Conservation (phyloP, 805 yeast species). For the Saccharomycopsis vini region DNA sequence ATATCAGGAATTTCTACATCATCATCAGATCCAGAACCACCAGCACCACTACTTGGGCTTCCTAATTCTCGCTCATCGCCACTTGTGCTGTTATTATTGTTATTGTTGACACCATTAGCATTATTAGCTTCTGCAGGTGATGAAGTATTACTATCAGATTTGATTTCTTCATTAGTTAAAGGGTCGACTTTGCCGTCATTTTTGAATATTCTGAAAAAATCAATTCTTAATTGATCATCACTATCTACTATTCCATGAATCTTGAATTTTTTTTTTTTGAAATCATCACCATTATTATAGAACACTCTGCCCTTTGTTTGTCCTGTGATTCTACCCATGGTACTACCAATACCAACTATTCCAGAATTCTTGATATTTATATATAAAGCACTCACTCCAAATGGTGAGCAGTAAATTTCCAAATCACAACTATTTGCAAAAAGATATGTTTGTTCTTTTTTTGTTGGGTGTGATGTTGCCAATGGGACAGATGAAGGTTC, state of each 20-base stretch:
- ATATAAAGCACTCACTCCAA: conserved; percentile 44
- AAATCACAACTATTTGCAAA: conserved; percentile 43
- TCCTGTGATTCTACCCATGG: conserved; percentile 50
- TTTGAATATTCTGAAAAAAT: conserved; percentile 38
- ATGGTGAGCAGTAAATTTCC: conserved; percentile 49
- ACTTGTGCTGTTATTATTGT: neutral
- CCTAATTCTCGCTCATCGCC: neutral
- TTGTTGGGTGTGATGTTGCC: conserved; percentile 12
- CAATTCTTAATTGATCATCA: conserved; percentile 38
- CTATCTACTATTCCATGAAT: conserved; percentile 41
- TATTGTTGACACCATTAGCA: neutral
- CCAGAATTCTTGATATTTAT: conserved; percentile 40
- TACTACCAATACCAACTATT: conserved; percentile 45
- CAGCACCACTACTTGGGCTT: neutral
- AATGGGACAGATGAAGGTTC: conserved; percentile 9
- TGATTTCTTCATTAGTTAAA: conserved; percentile 12
- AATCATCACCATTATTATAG: conserved; percentile 39
- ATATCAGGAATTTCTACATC: conserved; percentile 36
- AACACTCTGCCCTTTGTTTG: conserved; percentile 39
- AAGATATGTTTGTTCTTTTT: conserved; percentile 26
- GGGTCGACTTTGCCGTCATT: conserved; percentile 13
- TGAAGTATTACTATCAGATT: conserved; percentile 1
- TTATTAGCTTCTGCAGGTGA: neutral
- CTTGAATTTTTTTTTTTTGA: conserved; percentile 39
- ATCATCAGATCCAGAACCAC: conserved; percentile 1